Evolutionary conservation across 495 filamentous ascomycete genomes (phyloP), one percentile per base, ranked within the genome.

Genomic region (Bryoglossum gracile): DNA sequence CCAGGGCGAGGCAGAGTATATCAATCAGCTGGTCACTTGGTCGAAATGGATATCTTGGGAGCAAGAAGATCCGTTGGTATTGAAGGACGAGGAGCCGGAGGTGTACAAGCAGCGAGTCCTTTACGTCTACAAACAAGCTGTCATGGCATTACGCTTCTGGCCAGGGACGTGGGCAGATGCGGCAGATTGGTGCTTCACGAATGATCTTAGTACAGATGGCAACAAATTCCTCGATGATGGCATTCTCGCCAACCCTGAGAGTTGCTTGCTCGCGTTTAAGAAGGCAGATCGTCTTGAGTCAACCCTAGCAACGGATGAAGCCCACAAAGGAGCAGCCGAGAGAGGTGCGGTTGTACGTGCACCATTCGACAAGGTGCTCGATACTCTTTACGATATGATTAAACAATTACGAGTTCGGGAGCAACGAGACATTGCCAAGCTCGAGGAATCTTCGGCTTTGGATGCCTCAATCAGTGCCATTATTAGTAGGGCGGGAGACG

Each of bases 91-190:
- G 14, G 89, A 96, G 54, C 62, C 69, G 5, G 68, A 75, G 25
- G 73, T 79, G 1, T 94, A 83, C 67, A 83, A 82, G 51, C 71
- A 77, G 46, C 83, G 92, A 18, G 76, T 96, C 46, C 59, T 95
- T 19, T 92, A 90, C 65, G 84, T 86, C 49, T 97, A 94, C 70
- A 91, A 90, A 67, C 91, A 95, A 62, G 86, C 92, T 23, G 69
- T 92, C 30, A 96, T 96, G 89, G 84, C 89, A 8, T 68, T 98
- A 51, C 76, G 88, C 45, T 98, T 95, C 61, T 86, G 89, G 73
- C 92, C 94, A 2, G 86, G 91, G 62, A 80, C 96, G 53, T 98
- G 92, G 92, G 91, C 85, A 54, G 89, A 95, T 39, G 92, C 90
- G 2, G 86, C 89, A 10, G 86, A 95, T 48, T 98, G 90, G 72